Evolutionary conservation across 805 yeast genomes (phyloP), one percentile per base, ranked within the genome.

Genomic region (Ogataea saltuana): DNA sequence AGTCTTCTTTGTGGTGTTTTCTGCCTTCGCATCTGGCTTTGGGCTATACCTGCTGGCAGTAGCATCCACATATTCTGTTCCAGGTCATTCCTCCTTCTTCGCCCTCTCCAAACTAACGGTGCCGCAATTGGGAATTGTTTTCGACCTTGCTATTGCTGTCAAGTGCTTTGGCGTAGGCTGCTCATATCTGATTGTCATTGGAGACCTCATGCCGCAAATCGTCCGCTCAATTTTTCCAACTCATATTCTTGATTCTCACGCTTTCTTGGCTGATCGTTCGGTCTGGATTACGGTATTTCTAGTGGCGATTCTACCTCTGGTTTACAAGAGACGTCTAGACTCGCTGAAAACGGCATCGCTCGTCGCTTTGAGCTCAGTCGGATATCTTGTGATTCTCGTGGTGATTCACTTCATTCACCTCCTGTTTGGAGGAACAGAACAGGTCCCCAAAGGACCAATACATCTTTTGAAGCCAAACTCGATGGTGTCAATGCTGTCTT

Each of bases 291-390:
- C 85, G 2, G 48, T 75, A 1, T 74, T 83, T 19, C 75, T 83
- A 81, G 44, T 73, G 20, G 42, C 42, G 7, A 70, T 81, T 13
- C 65, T 72, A 6, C 89, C 89, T 0, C 68, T 91, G 39, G 83
- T 93, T 10, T 88, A 82, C 61, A 70, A 85, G 56, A 77, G 82
- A 56, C 80, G 79, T 55, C 72, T 90, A 48, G 95, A 87, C 59
- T 86, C 96, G 8, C 74, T 90, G 58, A 84, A 86, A 58, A 85
- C 87, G 56, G 88, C 97, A 1, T 87, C 96, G 2, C 67, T 89
- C 61, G 70, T 90, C 27, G 97, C 96, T 1, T 69, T 90, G 17
- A 73, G 80, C 5, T 83, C 97, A 1, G 95, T 89, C 11, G 84
- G 76, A 0, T 90, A 90, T 60, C 71, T 90, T 52, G 78, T 86